Base-by-base conservation (phyloP, 257 asterid genomes). In the Scutellaria galericulata region DNA sequence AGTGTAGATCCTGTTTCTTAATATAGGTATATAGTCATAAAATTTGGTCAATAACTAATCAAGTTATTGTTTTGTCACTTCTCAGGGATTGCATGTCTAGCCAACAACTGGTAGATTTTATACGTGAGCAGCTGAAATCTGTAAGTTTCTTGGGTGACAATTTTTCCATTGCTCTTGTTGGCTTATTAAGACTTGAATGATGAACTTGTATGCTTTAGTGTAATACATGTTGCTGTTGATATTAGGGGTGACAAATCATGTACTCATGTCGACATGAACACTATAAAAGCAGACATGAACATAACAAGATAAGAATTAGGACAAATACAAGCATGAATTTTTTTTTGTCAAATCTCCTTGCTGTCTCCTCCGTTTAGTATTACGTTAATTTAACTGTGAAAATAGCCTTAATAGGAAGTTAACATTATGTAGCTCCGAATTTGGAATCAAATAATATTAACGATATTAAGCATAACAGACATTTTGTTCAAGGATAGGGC, bases 21-120 rank as follows among this genome's bases (percentile, higher is more conserved):
- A 39, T 39, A 51, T 44, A 40, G 40, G 10, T 48, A 31, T 3
- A 11, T 59, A 35, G 66, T 59, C 59, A 45, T 47, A 27, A 37
- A 57, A 70, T 22, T 42, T 39, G 18, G 48, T 20, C 9, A 51
- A 65, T 72, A 20, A 31, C 42, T 67, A 27, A 62, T 73, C 57
- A 48, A 62, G 60, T 13, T 59, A 24, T 53, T 18, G 11, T 44
- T 13, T 66, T 65, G 13, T 51, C 31, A 31, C 7, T 66, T 75
- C 76, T 67, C 85, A 93, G 98, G 98, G 98, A 93, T 81, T 93
- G 98, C 82, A 87, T 93, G 98, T 90, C 98, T 20, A 93, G 93
- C 87, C 98, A 93, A 85, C 96, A 90, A 74, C 83, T 93, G 35
- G 97, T 93, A 15, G 98, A 93, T 82, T 93, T 83, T 65, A 78